phyloP scores from a whole-genome alignment of 1,139 yeast genomes.

The Sugiyamaella paludigena region DNA sequence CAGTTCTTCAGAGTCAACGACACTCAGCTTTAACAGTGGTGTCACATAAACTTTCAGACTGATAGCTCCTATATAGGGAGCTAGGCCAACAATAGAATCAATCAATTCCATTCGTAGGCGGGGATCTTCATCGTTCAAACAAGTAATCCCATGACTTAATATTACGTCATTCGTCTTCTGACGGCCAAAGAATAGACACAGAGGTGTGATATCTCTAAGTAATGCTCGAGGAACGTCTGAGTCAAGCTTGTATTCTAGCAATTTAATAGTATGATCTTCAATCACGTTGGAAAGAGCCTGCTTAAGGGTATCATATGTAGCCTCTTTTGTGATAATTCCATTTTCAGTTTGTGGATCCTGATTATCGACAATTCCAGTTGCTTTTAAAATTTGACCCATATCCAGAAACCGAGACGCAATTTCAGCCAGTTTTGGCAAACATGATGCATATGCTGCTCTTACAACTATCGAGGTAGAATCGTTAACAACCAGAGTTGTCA shows the following conservation, averaged over 20 bases:
- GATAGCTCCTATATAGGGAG: constrained; percentile 75
- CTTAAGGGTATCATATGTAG: constrained; percentile 38
- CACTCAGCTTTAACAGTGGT: constrained; percentile 78
- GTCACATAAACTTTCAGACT: constrained; percentile 84
- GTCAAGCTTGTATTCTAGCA: constrained; percentile 63
- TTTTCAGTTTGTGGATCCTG: constrained; percentile 46
- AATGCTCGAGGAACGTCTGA: constrained; percentile 68
- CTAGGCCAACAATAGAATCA: constrained; percentile 70
- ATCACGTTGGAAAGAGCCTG: constrained; percentile 38
- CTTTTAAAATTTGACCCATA: constrained; percentile 57
- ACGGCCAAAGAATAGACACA: constrained; percentile 80
- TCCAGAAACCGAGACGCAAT: constrained; percentile 64
- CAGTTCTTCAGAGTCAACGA: constrained; percentile 78
- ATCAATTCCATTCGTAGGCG: constrained; percentile 69
- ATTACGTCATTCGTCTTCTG: constrained; percentile 86
- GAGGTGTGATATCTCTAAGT: constrained; percentile 63
- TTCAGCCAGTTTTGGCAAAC: constrained; percentile 67
- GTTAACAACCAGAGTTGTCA: constrained; percentile 30
- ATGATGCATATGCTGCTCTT: constrained; percentile 65
- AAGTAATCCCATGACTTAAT: constrained; percentile 86
- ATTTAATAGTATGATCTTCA: constrained; percentile 60
- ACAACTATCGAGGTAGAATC: constrained; percentile 44
- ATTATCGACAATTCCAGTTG: constrained; percentile 40
- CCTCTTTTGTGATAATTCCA: constrained; percentile 36
- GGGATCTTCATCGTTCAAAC: constrained; percentile 74